A percentile compares a stretch with the other conserved stretches of the same genome.
phyloP scores from a whole-genome alignment of 2,329 filamentous ascomycete species.

The Cercospora canescens region DNA sequence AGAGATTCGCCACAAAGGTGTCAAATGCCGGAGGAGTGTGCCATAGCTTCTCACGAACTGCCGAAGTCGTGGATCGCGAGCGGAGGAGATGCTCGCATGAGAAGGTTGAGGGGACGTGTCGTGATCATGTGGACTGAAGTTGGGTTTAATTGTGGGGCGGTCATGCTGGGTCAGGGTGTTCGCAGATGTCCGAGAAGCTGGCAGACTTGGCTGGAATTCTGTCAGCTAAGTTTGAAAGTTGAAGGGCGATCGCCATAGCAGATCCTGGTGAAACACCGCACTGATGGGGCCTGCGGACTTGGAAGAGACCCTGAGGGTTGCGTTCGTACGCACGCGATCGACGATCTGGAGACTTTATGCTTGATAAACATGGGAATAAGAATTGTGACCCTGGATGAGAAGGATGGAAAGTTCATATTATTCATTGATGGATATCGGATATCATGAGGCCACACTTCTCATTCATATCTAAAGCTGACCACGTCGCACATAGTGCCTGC shows the following conservation, averaged over 20 bases:
- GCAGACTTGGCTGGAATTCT: conserved; percentile 2
- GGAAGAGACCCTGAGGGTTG: neutral
- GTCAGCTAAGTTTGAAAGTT: neutral
- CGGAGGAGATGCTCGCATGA: conserved; percentile 1
- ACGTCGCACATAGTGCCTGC: conserved; percentile 13
- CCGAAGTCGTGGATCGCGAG: neutral
- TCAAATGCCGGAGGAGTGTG: neutral
- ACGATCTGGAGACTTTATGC: neutral
- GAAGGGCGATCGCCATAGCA: neutral
- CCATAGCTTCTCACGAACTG: neutral
- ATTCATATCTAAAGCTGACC: neutral
- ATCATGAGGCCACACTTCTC: neutral
- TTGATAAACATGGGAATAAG: neutral
- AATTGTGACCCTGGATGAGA: neutral
- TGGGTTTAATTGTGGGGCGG: neutral
- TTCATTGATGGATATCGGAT: neutral
- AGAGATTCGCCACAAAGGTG: neutral
- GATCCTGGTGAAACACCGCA: conserved; percentile 1
- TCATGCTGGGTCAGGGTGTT: conserved; percentile 4
- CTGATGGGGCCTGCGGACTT: neutral
- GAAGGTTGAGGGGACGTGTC: neutral
- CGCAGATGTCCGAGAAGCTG: conserved; percentile 4
- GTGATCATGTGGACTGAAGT: neutral
- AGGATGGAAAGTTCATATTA: neutral
- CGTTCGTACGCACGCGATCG: neutral